Base-by-base conservation (phyloP, 208 protist species). In the Leishmania turanica region DNA sequence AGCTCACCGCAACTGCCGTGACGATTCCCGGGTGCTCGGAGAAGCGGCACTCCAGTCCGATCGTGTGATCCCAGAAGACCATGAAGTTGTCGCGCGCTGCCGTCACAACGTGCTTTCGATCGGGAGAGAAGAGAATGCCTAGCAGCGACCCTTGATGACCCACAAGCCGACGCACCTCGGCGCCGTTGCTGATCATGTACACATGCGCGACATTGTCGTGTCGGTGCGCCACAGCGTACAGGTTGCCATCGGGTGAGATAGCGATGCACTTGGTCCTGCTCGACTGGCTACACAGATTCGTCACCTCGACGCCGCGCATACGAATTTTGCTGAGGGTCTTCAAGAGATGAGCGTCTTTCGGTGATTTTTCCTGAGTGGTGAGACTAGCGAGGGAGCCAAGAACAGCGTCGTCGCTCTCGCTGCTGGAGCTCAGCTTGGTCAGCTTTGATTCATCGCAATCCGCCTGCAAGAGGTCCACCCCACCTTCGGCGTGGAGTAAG, bases 21-120 rank as follows among this genome's bases (percentile, higher is more conserved):
- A 95, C 91, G 45, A 93, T 88, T 64, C 86, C 88, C 1, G 90
- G 86, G 78, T 95, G 89, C 82, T 90, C 82, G 51, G 89, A 82
- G 53, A 85, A 88, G 72, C 87, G 83, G 86, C 85, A 85, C 75
- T 87, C 84, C 64, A 90, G 85, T 37, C 86, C 89, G 34, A 90
- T 83, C 19, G 87, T 90, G 72, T 85, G 84, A 75, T 93, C 91
- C 89, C 88, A 92, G 24, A 91, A 75, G 21, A 89, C 86, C 42
- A 95, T 69, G 65, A 87, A 84, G 62, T 75, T 85, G 66, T 92
- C 88, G 3, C 89, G 77, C 21, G 88, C 81, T 19, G 85, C 89
- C 53, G 91, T 91, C 62, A 91, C 82, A 60, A 95, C 77, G 62
- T 89, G 88, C 70, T 92, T 95, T 76, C 84, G 84, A 75, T 93